Percentiles rank a stretch among this genome's conserved stretches.
Evolutionary conservation across 108 stramenopile genomes (phyloP).

Genomic region (Bacterosira constricta): DNA sequence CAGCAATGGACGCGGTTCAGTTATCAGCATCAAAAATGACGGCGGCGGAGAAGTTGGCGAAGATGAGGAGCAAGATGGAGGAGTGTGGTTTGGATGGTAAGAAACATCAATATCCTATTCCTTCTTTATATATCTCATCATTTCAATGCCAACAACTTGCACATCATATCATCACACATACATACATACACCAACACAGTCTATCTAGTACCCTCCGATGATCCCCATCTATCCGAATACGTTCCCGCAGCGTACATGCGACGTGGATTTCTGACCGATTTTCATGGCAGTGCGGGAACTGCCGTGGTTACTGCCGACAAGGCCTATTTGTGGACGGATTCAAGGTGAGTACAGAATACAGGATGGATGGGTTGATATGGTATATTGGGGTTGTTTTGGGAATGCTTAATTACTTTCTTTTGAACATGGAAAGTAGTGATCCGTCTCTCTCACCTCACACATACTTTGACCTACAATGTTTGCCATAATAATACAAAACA

Average conservation of each 20-base stretch:
- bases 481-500: too few species aligned
- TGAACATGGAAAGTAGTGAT: too few species aligned
- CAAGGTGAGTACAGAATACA: constrained; percentile 65
- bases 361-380: too few species aligned
- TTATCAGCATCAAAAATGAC: constrained; percentile 27
- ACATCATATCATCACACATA: not conserved
- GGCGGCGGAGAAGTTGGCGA: constrained; percentile 55
- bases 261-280: constrained; percentile 87
- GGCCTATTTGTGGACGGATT: constrained; percentile 94
- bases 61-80: constrained; percentile 64
- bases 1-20: constrained; percentile 13
- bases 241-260: constrained; percentile 90
- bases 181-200: constrained; percentile 6
- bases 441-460: too few species aligned
- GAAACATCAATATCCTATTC: not conserved
- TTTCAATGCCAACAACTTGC: not conserved
- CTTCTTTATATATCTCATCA: not conserved
- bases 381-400: too few species aligned
- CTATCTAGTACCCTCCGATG: constrained; percentile 84
- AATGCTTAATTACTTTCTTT: not conserved
- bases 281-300: constrained; percentile 96
- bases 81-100: constrained; percentile 64
- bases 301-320: constrained; percentile 75
- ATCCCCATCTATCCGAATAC: constrained; percentile 97
- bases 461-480: too few species aligned